Evolutionary conservation across 805 yeast species (phyloP).

Genomic region (Lipomyces anomalus): DNA sequence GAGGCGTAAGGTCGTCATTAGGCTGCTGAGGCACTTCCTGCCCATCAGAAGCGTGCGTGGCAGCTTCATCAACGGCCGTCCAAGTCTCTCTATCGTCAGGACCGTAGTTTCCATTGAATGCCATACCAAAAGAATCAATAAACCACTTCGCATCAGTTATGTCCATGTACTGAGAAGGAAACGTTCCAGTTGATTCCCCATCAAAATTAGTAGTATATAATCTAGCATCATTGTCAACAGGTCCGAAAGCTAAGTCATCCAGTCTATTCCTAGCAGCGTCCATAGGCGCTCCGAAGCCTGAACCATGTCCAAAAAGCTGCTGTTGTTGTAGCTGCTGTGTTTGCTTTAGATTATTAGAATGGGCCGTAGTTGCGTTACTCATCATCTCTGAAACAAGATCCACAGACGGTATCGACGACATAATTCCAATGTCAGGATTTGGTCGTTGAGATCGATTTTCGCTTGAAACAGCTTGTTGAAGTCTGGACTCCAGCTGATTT

Average conservation of each 20-base stretch:
- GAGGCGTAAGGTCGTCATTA: too few relatives aligned
- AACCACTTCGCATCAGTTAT: constrained; percentile 17
- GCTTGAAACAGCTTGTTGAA: constrained; percentile 3
- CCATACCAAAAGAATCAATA: constrained; percentile 17
- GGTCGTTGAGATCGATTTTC: background rate
- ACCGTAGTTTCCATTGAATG: constrained; percentile 15
- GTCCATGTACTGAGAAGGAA: constrained; percentile 7
- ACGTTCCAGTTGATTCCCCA: constrained; percentile 1
- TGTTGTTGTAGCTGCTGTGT: too few relatives aligned
- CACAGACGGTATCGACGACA: background rate
- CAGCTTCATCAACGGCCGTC: too few relatives aligned
- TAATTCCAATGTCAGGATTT: background rate
- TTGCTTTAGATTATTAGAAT: too few relatives aligned
- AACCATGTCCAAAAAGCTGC: background rate
- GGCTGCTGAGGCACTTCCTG: too few relatives aligned
- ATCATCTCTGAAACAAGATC: background rate
- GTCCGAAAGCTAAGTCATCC: background rate
- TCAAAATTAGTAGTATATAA: constrained; percentile 7
- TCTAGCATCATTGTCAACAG: background rate
- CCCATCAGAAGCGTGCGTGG: too few relatives aligned
- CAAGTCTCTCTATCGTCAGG: constrained; percentile 1
- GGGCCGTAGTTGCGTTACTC: too few relatives aligned
- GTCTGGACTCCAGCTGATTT: constrained; percentile 16
- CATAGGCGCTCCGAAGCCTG: background rate
- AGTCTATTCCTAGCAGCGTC: background rate